These are phyloP conservation scores for Lunasporangiospora selenospora DNA, from an alignment of 192 early-diverging fungal genomes.

Conservation along the genomic window DNA sequence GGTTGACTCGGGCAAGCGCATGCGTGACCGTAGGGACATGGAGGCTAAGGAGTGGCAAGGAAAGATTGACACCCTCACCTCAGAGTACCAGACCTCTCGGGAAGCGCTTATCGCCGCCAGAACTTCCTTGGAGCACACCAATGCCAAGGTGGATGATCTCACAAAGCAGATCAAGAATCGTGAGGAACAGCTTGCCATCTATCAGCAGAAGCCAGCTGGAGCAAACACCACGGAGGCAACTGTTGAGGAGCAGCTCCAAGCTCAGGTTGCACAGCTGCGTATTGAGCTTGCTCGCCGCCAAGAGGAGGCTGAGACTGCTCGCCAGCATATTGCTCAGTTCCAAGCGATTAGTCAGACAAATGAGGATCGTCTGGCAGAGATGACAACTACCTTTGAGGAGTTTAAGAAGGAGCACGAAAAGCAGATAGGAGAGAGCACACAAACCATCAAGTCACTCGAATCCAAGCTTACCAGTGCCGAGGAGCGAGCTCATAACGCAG, in stretches of 20 bases:
- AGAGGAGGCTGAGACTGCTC: slow-evolving; percentile 59
- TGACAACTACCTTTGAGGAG: slow-evolving; percentile 71
- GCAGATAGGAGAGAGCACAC: slow-evolving; percentile 27
- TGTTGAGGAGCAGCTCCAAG: slow-evolving; percentile 32
- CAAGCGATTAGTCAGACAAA: slow-evolving; percentile 64
- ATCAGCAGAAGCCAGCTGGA: slow-evolving; percentile 39
- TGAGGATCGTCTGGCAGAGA: slow-evolving; percentile 68
- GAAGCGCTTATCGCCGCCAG: slow-evolving; percentile 49
- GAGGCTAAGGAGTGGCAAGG: slow-evolving; percentile 50
- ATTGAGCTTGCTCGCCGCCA: slow-evolving; percentile 58
- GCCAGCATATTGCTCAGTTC: slow-evolving; percentile 59
- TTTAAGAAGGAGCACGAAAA: slow-evolving; percentile 64
- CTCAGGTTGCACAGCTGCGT: slow-evolving; percentile 53
- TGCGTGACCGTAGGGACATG: slow-evolving; percentile 44
- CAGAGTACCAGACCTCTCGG: slow-evolving; percentile 46
- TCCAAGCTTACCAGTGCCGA: slow-evolving; percentile 22
- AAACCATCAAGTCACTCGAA: slow-evolving; percentile 44
- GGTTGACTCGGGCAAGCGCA: slow-evolving; percentile 22
- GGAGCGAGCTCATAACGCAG: slow-evolving; percentile 29
- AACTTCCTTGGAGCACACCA: slow-evolving; percentile 54
- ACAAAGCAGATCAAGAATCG: slow-evolving; percentile 53
- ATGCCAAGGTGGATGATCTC: slow-evolving; percentile 53
- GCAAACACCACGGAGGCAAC: slow-evolving; percentile 20
- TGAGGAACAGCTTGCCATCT: slow-evolving; percentile 53
- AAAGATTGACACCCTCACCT: slow-evolving; percentile 37